Evolutionary conservation across 2,329 filamentous ascomycete species (phyloP), one percentile per base, ranked within the genome.

Genomic region (Emydomyces testavorans): DNA sequence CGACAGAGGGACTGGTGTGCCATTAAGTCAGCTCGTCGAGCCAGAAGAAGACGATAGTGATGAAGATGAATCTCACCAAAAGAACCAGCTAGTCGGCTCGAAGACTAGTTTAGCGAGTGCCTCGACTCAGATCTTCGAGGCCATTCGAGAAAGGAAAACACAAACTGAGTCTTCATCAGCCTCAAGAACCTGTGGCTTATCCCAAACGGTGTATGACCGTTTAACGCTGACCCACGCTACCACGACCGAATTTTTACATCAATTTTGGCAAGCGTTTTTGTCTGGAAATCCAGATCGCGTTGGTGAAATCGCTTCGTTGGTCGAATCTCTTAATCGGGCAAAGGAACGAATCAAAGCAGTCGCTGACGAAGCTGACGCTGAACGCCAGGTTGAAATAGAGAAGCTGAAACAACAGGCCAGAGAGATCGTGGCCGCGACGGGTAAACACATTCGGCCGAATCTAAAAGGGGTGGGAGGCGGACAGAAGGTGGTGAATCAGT

Each of bases 221-320:
- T 60, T 85, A n/a, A 73, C 71, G 10, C 73, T 84, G 48, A 94
- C 90, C 0, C 88, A 96, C 62, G 89, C 89, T 46, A 98, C 92
- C 0, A 93, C 87, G 0, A 83, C 85, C 31, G 92, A 98, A 61
- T 98, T 96, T 59, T 71, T 98, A n/a, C 85, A 90, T 58, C 93
- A 96, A 64, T 98, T 98, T 70, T 98, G 90, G 90, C 77, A 79
- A 28, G 80, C 89, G 0, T 98, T 94, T 60, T 74, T 94, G 21
- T 95, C 89, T 0, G 90, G 89, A 11, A 86, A 95, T 60, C 70
- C 85, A 1, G 82, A 86, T 51, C 81, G 86, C 28, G 85, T 86
- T 0, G 74, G 75, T 35, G 90, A 98, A 65, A 74, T 95, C 11
- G 79, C 81, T 5, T 87, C 85, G 52, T 75, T 95, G 39, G 80